phyloP scores from a whole-genome alignment of 129 eudicot genomes.

The Calendula officinalis region DNA sequence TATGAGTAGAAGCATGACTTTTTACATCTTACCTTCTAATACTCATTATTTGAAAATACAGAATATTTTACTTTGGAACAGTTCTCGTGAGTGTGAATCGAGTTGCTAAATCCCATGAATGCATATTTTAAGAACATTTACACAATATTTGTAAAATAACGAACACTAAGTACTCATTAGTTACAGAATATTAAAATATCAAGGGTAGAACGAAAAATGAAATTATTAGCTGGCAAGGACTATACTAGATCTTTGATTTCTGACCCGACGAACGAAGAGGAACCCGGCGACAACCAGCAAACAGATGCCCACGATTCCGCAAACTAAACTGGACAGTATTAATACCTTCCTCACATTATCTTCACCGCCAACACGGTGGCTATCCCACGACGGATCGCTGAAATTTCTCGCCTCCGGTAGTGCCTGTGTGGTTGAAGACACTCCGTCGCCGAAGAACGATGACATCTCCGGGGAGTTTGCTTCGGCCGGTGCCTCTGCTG shows the following conservation, averaged over 20 bases:
- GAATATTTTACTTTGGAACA: too few relatives aligned
- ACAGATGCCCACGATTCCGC: conserved; percentile 58
- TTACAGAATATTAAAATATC: background rate
- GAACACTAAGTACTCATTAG: too few relatives aligned
- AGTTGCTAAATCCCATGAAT: too few relatives aligned
- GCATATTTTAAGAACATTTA: too few relatives aligned
- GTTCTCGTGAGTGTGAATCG: too few relatives aligned
- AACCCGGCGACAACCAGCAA: conserved; percentile 50
- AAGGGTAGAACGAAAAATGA: background rate
- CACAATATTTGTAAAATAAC: too few relatives aligned
- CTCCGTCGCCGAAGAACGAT: conserved; percentile 51
- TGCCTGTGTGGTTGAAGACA: conserved; percentile 34
- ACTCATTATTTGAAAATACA: too few relatives aligned
- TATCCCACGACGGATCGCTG: conserved; percentile 45
- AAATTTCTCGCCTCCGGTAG: conserved; percentile 59
- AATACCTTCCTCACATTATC: conserved; percentile 46
- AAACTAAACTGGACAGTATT: conserved; percentile 59
- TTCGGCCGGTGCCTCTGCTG: conserved; percentile 21
- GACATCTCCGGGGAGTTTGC: conserved; percentile 45
- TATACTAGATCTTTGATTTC: conserved; percentile 16
- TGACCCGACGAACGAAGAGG: conserved; percentile 40
- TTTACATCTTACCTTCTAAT: too few relatives aligned
- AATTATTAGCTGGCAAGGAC: conserved; percentile 23
- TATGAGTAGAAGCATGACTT: too few relatives aligned
- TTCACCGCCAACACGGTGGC: conserved; percentile 23